Evolutionary conservation across 2,329 filamentous ascomycete genomes (phyloP).

Genomic region (Aspergillus neoniger): DNA sequence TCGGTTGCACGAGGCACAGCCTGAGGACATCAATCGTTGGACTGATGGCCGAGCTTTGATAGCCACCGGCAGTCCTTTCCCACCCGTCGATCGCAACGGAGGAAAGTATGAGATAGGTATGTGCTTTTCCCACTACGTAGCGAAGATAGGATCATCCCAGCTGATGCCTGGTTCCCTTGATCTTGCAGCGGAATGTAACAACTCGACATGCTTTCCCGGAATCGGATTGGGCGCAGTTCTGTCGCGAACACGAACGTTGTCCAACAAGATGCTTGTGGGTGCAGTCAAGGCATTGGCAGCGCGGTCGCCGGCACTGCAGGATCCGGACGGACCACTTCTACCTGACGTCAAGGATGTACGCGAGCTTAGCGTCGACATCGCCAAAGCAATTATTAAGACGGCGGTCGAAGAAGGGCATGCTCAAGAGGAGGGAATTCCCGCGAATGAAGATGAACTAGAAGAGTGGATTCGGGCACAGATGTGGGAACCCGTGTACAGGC

Average conservation of each 20-base stretch:
- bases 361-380: conserved; percentile 75
- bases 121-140: conserved; percentile 14
- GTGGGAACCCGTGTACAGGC: conserved; percentile 44
- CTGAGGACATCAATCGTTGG: conserved; percentile 75
- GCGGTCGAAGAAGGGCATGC: conserved; percentile 71
- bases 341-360: conserved; percentile 75
- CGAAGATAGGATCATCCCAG: neutral
- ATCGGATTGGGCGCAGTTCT: conserved; percentile 80
- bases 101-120: conserved; percentile 57
- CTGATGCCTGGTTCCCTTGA: neutral
- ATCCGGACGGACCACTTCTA: conserved; percentile 66
- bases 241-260: conserved; percentile 65
- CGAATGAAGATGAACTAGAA: conserved; percentile 36
- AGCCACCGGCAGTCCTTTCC: conserved; percentile 81
- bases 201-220: conserved; percentile 80
- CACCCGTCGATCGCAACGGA: conserved; percentile 65
- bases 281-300: conserved; percentile 73
- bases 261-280: conserved; percentile 78
- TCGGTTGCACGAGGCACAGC: conserved; percentile 76
- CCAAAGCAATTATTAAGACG: conserved; percentile 70
- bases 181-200: conserved; percentile 75
- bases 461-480: conserved; percentile 46
- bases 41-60: conserved; percentile 75
- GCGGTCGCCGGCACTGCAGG: conserved; percentile 68
- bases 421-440: conserved; percentile 65